Conservation (phyloP, 345 rosid species). For the Eucalyptus marginata region DNA sequence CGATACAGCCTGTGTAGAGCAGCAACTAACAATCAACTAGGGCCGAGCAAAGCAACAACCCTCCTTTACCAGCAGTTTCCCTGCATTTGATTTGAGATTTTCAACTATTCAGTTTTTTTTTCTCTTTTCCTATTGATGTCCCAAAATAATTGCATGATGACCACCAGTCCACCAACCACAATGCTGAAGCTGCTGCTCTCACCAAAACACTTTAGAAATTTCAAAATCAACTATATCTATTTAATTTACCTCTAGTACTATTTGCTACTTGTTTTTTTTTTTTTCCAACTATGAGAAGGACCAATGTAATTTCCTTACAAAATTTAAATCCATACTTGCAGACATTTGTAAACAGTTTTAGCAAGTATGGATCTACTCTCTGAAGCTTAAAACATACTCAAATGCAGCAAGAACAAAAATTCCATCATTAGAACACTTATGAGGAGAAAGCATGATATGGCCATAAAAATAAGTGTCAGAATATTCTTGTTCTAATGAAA, state of each 20-base stretch:
- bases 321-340: background rate
- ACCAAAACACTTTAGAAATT: background rate
- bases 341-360: background rate
- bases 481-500: background rate
- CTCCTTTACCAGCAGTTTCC: background rate
- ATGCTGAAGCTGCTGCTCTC: background rate
- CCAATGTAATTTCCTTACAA: background rate
- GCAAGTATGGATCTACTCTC: background rate
- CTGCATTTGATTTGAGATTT: background rate
- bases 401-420: background rate
- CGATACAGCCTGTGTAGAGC: background rate
- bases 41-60: background rate
- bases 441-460: background rate
- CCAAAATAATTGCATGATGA: background rate
- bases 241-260: background rate
- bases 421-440: background rate
- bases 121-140: background rate
- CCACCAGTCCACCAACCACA: background rate
- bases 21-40: background rate
- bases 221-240: background rate
- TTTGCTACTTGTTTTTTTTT: background rate
- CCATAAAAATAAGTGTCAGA: background rate
- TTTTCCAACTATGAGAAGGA: background rate
- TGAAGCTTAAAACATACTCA: background rate
- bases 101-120: background rate